A percentile compares a stretch with the other conserved stretches of the same genome.
phyloP scores from a whole-genome alignment of 1,284 basidiomycete genomes.

The Afroboletus lepidellus region DNA sequence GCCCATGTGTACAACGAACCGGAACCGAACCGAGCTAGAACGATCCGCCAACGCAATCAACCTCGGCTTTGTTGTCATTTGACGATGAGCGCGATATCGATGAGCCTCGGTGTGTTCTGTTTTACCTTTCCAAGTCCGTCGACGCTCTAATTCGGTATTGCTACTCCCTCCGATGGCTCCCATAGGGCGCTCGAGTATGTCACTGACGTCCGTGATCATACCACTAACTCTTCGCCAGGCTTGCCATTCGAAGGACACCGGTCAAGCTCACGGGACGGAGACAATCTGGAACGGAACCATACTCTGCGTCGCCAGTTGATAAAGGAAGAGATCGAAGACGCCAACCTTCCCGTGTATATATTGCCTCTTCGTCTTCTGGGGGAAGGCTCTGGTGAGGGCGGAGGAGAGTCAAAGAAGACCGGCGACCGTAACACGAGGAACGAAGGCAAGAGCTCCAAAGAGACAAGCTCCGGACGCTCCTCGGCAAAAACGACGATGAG shows the following conservation, averaged over 20 bases:
- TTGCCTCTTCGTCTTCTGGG: conserved; percentile 74
- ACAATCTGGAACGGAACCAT: conserved; percentile 86
- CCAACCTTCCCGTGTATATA: conserved; percentile 82
- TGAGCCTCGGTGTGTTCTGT: conserved; percentile 60
- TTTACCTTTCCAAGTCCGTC: neutral
- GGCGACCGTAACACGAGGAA: neutral
- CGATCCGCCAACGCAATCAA: conserved; percentile 97
- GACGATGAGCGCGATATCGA: too few relatives aligned
- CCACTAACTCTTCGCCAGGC: conserved; percentile 53
- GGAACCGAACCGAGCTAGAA: conserved; percentile 94
- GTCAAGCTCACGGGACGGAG: conserved; percentile 99
- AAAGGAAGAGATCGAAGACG: conserved; percentile 84
- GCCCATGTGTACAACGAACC: conserved; percentile 84
- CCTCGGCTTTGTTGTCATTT: conserved; percentile 92
- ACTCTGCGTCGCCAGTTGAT: conserved; percentile 79
- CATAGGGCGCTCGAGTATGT: conserved; percentile 90
- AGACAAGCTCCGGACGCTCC: conserved; percentile 66
- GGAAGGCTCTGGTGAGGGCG: conserved; percentile 42
- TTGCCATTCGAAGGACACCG: conserved; percentile 97
- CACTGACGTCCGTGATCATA: conserved; percentile 71
- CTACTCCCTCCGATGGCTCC: conserved; percentile 47
- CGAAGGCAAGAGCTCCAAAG: conserved; percentile 38
- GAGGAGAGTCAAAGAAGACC: neutral
- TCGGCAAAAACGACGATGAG: conserved; percentile 62
- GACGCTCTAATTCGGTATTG: neutral